These are phyloP conservation scores for Quercus robur DNA, from an alignment of 306 rosid genomes.

Conservation along the genomic window DNA sequence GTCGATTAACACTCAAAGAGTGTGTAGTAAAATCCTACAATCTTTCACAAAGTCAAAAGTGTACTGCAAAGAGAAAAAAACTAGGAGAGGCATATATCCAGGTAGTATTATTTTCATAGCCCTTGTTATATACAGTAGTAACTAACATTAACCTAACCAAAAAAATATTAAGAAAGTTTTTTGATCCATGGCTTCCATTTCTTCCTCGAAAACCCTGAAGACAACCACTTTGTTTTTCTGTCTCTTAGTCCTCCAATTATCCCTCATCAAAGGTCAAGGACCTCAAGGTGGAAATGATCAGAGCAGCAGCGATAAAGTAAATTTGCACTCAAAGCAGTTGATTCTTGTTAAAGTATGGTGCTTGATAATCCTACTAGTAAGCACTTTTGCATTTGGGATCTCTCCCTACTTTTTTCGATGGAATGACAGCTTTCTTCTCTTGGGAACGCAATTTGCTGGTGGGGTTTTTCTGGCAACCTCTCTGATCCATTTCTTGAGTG, in stretches of 20 bases:
- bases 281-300: conserved; percentile 33
- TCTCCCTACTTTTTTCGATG: conserved; percentile 64
- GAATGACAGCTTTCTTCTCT: conserved; percentile 65
- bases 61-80: conserved; percentile 21
- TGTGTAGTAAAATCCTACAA: conserved; percentile 29
- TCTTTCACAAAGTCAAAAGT: conserved; percentile 26
- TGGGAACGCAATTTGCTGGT: conserved; percentile 71
- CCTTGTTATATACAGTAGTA: background rate
- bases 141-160: background rate
- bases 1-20: background rate
- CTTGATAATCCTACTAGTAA: conserved; percentile 48
- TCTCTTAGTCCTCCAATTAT: conserved; percentile 20
- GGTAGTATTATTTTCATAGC: background rate
- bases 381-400: conserved; percentile 59
- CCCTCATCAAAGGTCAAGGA: conserved; percentile 32
- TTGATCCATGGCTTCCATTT: conserved; percentile 28
- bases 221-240: conserved; percentile 40
- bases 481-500: conserved; percentile 76
- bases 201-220: conserved; percentile 29
- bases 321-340: conserved; percentile 40
- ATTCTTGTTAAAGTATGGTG: conserved; percentile 71
- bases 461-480: conserved; percentile 76
- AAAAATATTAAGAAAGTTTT: background rate
- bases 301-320: background rate
- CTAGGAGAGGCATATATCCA: background rate